Conservation (phyloP, 2,329 filamentous ascomycete species). For the Xylaria sp. region DNA sequence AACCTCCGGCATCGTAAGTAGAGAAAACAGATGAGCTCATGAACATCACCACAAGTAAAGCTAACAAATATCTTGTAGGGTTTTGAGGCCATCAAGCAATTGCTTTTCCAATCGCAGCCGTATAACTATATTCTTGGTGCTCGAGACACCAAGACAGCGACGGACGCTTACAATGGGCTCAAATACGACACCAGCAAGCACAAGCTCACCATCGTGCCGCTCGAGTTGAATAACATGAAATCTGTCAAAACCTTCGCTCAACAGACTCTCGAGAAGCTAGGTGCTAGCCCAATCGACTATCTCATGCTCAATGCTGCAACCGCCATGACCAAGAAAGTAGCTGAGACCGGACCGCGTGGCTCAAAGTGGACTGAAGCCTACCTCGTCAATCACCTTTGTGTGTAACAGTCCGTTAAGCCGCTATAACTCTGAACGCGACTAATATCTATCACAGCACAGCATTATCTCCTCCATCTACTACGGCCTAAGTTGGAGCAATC, state of each 20-base stretch:
- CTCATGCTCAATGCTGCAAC: constrained; percentile 62
- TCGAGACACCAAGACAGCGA: constrained; percentile 56
- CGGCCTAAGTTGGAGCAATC: constrained; percentile 60
- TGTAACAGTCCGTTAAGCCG: constrained; percentile 31
- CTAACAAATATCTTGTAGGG: constrained; percentile 53
- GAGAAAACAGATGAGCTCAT: constrained; percentile 7
- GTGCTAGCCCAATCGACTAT: constrained; percentile 58
- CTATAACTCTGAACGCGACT: constrained; percentile 1
- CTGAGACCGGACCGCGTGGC: constrained; percentile 53
- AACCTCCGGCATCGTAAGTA: constrained; percentile 60
- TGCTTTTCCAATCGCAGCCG: constrained; percentile 57
- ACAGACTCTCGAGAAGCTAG: constrained; percentile 56
- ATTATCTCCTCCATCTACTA: constrained; percentile 63
- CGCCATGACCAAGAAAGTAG: constrained; percentile 51
- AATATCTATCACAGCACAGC: constrained; percentile 56
- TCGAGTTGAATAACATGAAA: constrained; percentile 60
- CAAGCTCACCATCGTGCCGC: constrained; percentile 58
- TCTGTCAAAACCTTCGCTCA: constrained; percentile 60
- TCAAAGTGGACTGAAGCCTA: constrained; percentile 63
- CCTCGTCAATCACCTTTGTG: constrained; percentile 65
- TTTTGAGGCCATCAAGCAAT: constrained; percentile 64
- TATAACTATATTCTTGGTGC: constrained; percentile 63
- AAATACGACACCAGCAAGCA: constrained; percentile 56
- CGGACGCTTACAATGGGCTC: constrained; percentile 56
- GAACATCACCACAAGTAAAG: constrained; percentile 18